phyloP scores from a whole-genome alignment of 192 early-diverging fungal genomes.

The Hyaloraphidium curvatum region DNA sequence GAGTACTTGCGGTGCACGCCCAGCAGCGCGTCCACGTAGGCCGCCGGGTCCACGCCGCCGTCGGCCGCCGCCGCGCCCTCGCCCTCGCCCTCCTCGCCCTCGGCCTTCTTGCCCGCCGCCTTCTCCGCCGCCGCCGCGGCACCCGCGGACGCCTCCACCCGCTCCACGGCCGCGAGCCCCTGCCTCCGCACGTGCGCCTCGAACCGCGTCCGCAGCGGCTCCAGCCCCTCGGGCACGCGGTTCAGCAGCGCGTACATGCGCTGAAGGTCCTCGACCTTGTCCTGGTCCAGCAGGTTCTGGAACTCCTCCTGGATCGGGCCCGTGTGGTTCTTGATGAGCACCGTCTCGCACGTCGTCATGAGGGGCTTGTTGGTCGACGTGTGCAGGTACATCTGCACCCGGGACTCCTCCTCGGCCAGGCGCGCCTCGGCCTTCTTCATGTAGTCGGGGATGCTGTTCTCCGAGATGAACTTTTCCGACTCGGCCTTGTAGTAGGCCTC shows the following conservation, averaged over 20 bases:
- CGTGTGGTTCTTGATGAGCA: conserved; percentile 72
- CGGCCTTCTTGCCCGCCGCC: conserved; percentile 11
- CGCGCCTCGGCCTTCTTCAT: conserved; percentile 78
- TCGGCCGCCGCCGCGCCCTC: conserved; percentile 6
- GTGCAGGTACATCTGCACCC: conserved; percentile 75
- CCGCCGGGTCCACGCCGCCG: conserved; percentile 41
- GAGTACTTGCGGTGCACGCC: conserved; percentile 73
- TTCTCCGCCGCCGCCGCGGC: conserved; percentile 24
- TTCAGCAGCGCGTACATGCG: conserved; percentile 67
- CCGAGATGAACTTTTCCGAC: conserved; percentile 71
- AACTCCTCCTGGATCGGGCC: conserved; percentile 76
- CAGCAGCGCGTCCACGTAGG: conserved; percentile 73
- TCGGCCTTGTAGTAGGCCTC: conserved; percentile 77
- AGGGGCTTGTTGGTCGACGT: conserved; percentile 57
- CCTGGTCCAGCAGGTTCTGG: conserved; percentile 63
- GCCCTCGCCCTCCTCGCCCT: conserved; percentile 4
- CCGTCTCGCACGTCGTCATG: conserved; percentile 60
- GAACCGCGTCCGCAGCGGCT: conserved; percentile 55
- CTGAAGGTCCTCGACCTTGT: conserved; percentile 70
- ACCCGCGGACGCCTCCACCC: conserved; percentile 34
- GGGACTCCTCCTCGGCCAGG: conserved; percentile 64
- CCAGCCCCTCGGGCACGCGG: conserved; percentile 66
- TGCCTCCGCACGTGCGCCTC: conserved; percentile 57
- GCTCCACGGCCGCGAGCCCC: conserved; percentile 59
- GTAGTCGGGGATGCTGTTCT: conserved; percentile 82